phyloP scores from a whole-genome alignment of 2,329 filamentous ascomycete species.

The Ascochyta koolunga region DNA sequence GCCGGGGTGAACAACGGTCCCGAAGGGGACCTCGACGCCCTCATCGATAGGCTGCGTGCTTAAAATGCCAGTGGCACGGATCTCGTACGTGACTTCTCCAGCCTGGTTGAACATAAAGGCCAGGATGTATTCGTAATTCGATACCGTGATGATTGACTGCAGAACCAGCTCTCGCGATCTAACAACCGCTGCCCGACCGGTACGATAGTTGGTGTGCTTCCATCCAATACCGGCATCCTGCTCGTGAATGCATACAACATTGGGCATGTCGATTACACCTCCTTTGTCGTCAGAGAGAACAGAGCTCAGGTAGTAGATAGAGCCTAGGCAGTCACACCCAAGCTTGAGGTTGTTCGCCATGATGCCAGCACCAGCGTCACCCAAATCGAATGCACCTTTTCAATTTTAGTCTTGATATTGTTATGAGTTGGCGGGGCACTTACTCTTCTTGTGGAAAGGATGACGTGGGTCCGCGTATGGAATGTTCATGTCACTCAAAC shows the following conservation, averaged over 20 bases:
- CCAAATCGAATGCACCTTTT: conserved; percentile 69
- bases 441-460: conserved; percentile 68
- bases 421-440: no score
- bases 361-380: conserved; percentile 68
- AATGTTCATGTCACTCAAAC: conserved; percentile 71
- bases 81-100: conserved; percentile 69
- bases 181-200: conserved; percentile 66
- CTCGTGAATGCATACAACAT: conserved; percentile 72
- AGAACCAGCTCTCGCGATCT: conserved; percentile 70
- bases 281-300: conserved; percentile 66
- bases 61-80: conserved; percentile 71
- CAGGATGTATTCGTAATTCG: conserved; percentile 77
- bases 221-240: conserved; percentile 72
- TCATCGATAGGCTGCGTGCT: conserved; percentile 72
- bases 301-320: conserved; percentile 70
- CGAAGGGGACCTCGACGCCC: conserved; percentile 67
- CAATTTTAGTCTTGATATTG: no score
- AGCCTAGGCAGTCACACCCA: conserved; percentile 73
- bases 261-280: conserved; percentile 64
- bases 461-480: conserved; percentile 68
- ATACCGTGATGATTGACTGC: conserved; percentile 73
- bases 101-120: conserved; percentile 76
- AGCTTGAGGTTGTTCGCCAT: conserved; percentile 73
- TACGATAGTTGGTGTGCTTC: conserved; percentile 76
- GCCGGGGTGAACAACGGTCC: conserved; percentile 71